Evolutionary conservation across 176 grass and related monocot species (phyloP).

Genomic region (Hordeum vulgare): MorexV3_pseudomolecules_assembly NC_058522.1:49044129-49044628

Average conservation of each 20-base stretch:
- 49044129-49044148: too few relatives aligned
- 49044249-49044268: neutral
- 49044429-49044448: neutral
- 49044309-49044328: neutral
- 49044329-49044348: neutral
- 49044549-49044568: constrained; percentile 10
- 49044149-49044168: too few relatives aligned
- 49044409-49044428: neutral
- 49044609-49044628: neutral
- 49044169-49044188: too few relatives aligned
- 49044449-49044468: neutral
- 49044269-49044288: neutral
- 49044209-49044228: neutral
- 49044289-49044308: neutral
- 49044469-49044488: neutral
- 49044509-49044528: neutral
- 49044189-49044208: neutral
- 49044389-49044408: neutral
- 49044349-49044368: neutral
- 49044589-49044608: neutral
- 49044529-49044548: neutral
- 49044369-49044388: neutral
- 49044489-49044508: too few relatives aligned
- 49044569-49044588: constrained; percentile 11
- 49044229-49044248: neutral